phyloP scores from a whole-genome alignment of 164 flowering plant genomes.

The Protea cynaroides region DNA sequence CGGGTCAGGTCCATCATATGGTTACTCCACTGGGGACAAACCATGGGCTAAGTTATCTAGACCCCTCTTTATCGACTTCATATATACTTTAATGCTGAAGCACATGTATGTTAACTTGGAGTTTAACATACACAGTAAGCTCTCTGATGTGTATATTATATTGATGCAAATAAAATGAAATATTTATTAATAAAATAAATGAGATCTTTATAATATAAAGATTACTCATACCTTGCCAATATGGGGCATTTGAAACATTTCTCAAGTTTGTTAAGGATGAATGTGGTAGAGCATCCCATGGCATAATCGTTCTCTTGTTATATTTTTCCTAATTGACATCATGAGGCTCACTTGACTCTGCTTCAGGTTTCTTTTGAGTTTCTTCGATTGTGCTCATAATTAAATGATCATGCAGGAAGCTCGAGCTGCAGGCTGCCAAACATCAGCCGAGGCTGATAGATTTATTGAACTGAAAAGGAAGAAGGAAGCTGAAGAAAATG shows the following conservation, averaged over 20 bases:
- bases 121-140: too few relatives aligned
- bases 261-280: neutral
- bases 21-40: too few relatives aligned
- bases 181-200: too few relatives aligned
- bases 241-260: neutral
- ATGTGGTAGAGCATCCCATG: neutral
- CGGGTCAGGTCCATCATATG: too few relatives aligned
- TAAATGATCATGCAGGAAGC: constrained; percentile 50
- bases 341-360: neutral
- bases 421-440: constrained; percentile 75
- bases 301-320: neutral
- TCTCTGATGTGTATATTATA: too few relatives aligned
- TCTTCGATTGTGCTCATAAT: neutral
- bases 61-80: too few relatives aligned
- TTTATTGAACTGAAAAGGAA: constrained; percentile 52
- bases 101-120: too few relatives aligned
- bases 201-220: neutral
- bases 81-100: too few relatives aligned
- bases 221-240: neutral
- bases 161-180: too few relatives aligned
- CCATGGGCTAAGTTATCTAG: too few relatives aligned
- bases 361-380: neutral
- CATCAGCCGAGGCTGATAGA: constrained; percentile 67
- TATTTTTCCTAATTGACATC: neutral
- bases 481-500: constrained; percentile 62